Conservation (phyloP, 768 basidiomycete species). For the Tylopilus vinaceipallidus region DNA sequence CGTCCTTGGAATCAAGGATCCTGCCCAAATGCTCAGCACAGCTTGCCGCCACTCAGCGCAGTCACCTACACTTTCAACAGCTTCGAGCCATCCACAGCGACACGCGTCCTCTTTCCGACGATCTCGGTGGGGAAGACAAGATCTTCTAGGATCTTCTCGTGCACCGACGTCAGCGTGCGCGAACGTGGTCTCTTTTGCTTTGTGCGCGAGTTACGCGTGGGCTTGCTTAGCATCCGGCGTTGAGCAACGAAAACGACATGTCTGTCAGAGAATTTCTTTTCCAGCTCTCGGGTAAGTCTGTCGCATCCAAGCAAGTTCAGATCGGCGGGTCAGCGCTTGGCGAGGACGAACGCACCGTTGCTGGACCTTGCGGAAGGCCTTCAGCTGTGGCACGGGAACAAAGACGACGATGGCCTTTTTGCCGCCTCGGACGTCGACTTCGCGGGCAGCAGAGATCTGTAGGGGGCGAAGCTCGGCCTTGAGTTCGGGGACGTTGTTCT, state of each 20-base stretch:
- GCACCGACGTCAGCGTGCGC: conserved; percentile 95
- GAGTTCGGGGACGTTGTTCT: conserved; percentile 97
- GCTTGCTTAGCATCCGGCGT: conserved; percentile 97
- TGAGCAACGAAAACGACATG: conserved; percentile 99
- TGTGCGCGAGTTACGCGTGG: conserved; percentile 88
- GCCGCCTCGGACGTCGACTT: conserved; percentile 98
- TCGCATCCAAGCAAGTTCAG: conserved; percentile 2
- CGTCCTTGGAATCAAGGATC: conserved; percentile 96
- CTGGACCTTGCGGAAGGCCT: conserved; percentile 98
- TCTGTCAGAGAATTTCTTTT: conserved; percentile 99
- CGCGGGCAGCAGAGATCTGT: conserved; percentile 97
- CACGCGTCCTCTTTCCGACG: conserved; percentile 96
- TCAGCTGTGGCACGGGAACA: conserved; percentile 94
- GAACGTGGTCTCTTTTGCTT: conserved; percentile 96
- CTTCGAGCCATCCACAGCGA: conserved; percentile 91
- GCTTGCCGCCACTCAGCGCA: conserved; percentile 5
- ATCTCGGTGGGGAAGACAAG: conserved; percentile 99
- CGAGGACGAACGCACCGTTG: conserved; percentile 58
- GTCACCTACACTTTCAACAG: conserved; percentile 91
- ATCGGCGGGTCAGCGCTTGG: neutral
- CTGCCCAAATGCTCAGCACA: conserved; percentile 41
- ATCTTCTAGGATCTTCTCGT: conserved; percentile 98
- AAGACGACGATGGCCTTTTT: conserved; percentile 99
- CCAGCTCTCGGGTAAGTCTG: conserved; percentile 96
- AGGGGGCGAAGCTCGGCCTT: conserved; percentile 94